Conservation (phyloP, 257 asterid species). For the Gentiana macrophylla region DNA sequence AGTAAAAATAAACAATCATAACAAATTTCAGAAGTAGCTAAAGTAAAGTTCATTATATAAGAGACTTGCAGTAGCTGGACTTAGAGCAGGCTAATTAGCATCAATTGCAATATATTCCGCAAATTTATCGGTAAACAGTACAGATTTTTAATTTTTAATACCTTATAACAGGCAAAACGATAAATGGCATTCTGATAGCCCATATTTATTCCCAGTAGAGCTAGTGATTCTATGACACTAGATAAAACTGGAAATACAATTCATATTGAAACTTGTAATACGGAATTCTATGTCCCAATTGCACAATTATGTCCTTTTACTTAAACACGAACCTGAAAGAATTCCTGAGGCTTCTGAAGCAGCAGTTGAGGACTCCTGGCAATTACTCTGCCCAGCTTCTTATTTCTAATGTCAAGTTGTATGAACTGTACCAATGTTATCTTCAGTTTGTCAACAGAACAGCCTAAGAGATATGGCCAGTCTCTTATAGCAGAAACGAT, state of each 20-base stretch:
- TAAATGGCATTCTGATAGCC: too few relatives aligned
- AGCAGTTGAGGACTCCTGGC: constrained; percentile 79
- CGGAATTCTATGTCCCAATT: neutral
- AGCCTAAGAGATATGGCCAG: constrained; percentile 78
- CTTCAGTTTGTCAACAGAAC: constrained; percentile 57
- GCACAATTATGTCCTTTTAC: neutral
- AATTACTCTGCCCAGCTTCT: constrained; percentile 67
- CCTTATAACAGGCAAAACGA: too few relatives aligned
- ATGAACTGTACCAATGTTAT: constrained; percentile 45
- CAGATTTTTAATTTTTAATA: too few relatives aligned
- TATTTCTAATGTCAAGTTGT: constrained; percentile 36
- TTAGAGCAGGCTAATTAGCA: too few relatives aligned
- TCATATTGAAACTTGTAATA: neutral
- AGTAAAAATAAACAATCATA: neutral
- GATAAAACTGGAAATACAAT: too few relatives aligned
- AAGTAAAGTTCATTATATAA: too few relatives aligned
- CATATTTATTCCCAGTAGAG: too few relatives aligned
- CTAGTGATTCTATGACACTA: too few relatives aligned
- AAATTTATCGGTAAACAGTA: too few relatives aligned
- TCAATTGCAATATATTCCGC: too few relatives aligned
- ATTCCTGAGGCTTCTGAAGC: constrained; percentile 68
- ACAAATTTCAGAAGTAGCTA: neutral
- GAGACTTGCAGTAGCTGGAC: too few relatives aligned
- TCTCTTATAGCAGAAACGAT: constrained; percentile 48
- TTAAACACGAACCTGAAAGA: constrained; percentile 50